phyloP scores from a whole-genome alignment of 148 eudicot species.

The Vaccinium darrowii region DNA sequence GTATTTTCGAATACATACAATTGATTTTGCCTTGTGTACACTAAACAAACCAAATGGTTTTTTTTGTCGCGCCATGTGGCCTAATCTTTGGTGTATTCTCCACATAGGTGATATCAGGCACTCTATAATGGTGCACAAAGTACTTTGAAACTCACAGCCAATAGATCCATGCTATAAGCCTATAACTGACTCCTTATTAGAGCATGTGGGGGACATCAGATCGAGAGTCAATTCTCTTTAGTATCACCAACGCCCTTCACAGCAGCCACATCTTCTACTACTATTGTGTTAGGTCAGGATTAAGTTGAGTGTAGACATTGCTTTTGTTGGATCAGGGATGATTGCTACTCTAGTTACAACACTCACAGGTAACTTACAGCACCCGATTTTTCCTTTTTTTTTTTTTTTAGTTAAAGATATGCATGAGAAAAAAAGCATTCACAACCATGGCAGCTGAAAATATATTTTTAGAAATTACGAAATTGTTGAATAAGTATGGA shows the following conservation, averaged over 20 bases:
- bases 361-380: background rate
- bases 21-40: too few relatives aligned
- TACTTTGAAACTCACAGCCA: conserved; percentile 37
- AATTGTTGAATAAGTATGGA: too few relatives aligned
- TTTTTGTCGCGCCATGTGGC: too few relatives aligned
- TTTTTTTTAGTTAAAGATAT: background rate
- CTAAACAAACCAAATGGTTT: too few relatives aligned
- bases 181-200: conserved; percentile 64
- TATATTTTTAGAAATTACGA: background rate
- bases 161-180: conserved; percentile 75
- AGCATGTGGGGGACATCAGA: conserved; percentile 53
- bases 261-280: background rate
- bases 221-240: conserved; percentile 35
- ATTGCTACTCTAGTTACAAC: background rate
- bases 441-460: background rate
- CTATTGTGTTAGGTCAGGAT: background rate
- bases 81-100: too few relatives aligned
- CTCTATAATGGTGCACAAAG: too few relatives aligned
- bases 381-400: background rate
- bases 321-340: background rate
- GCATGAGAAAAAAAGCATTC: background rate
- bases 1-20: too few relatives aligned
- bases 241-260: background rate
- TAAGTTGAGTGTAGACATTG: background rate
- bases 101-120: too few relatives aligned